Evolutionary conservation across 2,329 filamentous ascomycete species (phyloP).

Genomic region (Pyrenophora teres): DNA sequence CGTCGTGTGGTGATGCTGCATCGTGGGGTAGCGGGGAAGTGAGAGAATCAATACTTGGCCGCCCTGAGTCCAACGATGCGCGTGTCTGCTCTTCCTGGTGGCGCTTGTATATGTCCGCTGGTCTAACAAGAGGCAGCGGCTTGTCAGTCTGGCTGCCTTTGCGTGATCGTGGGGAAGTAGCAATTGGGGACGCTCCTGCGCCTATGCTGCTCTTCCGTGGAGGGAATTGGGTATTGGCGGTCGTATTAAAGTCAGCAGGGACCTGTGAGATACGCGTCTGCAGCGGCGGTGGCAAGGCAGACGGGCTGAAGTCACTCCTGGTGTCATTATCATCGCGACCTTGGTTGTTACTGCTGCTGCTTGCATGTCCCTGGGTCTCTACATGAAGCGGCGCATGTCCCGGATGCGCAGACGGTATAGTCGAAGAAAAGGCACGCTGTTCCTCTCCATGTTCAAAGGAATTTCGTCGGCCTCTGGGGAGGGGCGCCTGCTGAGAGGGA

Average conservation of each 20-base stretch:
- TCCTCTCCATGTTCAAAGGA: conserved; percentile 63
- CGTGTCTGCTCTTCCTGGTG: conserved; percentile 68
- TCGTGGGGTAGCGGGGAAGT: conserved; percentile 33
- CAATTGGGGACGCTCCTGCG: conserved; percentile 41
- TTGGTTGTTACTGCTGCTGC: conserved; percentile 36
- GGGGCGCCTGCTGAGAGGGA: conserved; percentile 41
- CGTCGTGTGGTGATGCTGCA: conserved; percentile 26
- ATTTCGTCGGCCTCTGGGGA: conserved; percentile 45
- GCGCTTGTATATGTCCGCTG: conserved; percentile 77
- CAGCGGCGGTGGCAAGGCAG: conserved; percentile 57
- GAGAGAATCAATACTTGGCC: conserved; percentile 62
- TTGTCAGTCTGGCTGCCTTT: conserved; percentile 52
- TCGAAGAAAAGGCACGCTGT: conserved; percentile 54
- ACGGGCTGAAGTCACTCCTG: conserved; percentile 58
- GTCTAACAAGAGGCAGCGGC: conserved; percentile 68
- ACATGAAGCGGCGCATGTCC: conserved; percentile 15
- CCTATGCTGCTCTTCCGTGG: conserved; percentile 67
- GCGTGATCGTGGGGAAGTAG: conserved; percentile 33
- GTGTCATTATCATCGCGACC: conserved; percentile 47
- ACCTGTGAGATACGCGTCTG: conserved; percentile 50
- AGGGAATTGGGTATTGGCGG: conserved; percentile 55
- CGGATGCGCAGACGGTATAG: conserved; percentile 29
- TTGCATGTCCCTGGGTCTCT: conserved; percentile 27
- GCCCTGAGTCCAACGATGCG: conserved; percentile 61
- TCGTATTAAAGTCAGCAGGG: conserved; percentile 37